These are phyloP conservation scores for Metschnikowia kunwiensis DNA, from an alignment of 805 yeast genomes.

Conservation along the genomic window DNA sequence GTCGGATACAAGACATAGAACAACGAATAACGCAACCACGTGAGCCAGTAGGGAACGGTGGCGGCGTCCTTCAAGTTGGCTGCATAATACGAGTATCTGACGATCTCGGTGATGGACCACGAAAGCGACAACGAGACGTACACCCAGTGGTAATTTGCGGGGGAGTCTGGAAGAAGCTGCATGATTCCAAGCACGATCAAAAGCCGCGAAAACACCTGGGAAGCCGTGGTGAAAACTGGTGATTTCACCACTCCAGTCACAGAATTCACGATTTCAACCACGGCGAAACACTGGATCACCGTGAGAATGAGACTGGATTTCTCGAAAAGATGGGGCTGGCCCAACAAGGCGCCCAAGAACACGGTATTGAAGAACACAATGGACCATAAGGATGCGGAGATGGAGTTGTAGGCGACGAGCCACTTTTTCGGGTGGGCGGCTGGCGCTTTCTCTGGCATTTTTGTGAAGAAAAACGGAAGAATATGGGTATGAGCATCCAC, in stretches of 20 bases:
- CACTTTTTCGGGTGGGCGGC: constrained; percentile 29
- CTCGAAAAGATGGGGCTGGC: constrained; percentile 65
- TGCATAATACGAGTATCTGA: constrained; percentile 86
- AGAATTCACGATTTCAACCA: constrained; percentile 78
- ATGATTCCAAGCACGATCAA: constrained; percentile 81
- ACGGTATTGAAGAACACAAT: constrained; percentile 39
- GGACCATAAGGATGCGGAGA: constrained; percentile 43
- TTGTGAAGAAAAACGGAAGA: background rate
- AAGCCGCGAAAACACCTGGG: constrained; percentile 85
- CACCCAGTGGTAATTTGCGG: constrained; percentile 56
- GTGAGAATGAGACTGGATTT: constrained; percentile 59
- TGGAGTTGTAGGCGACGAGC: constrained; percentile 41
- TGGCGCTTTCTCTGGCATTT: background rate
- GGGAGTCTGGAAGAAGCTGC: constrained; percentile 67
- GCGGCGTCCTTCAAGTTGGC: constrained; percentile 52
- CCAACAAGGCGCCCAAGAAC: constrained; percentile 36
- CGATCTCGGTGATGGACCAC: constrained; percentile 93
- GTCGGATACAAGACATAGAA: constrained; percentile 83
- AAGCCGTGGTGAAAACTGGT: constrained; percentile 75
- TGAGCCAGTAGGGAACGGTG: constrained; percentile 54
- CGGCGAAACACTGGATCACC: constrained; percentile 71
- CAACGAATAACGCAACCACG: constrained; percentile 76
- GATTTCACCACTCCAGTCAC: constrained; percentile 78
- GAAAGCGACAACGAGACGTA: constrained; percentile 70
- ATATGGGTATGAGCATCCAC: background rate